Conservation (phyloP, 768 basidiomycete species). For the Gloeopeniophorella convolvens region DNA sequence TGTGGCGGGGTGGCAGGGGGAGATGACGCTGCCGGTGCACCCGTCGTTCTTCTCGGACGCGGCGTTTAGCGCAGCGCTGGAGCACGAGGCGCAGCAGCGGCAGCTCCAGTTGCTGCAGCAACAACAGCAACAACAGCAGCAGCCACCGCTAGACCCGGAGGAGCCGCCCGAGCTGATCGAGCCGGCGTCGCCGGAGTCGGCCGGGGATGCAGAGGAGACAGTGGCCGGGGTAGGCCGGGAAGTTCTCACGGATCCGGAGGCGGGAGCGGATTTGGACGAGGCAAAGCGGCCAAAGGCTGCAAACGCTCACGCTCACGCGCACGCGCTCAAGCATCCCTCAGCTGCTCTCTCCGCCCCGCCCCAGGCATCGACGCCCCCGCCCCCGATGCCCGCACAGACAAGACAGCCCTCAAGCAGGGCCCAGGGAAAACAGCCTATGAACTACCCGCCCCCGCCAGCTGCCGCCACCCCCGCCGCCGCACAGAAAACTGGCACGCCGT, state of each 20-base stretch:
- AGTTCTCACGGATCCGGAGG: too few species aligned
- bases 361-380: constrained; percentile 20
- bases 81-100: constrained; percentile 33
- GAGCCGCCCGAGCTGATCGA: too few species aligned
- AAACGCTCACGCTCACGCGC: too few species aligned
- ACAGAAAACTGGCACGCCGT: constrained; percentile 24
- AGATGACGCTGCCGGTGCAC: constrained; percentile 39
- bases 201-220: too few species aligned
- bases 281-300: too few species aligned
- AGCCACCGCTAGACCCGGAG: neutral
- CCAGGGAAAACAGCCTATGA: constrained; percentile 90
- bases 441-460: constrained; percentile 39
- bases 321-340: neutral
- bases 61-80: constrained; percentile 44
- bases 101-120: constrained; percentile 3
- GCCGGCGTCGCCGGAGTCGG: too few species aligned
- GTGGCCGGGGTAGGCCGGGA: too few species aligned
- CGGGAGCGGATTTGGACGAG: too few species aligned
- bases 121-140: neutral
- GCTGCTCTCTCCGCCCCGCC: neutral
- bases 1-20: constrained; percentile 35
- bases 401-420: constrained; percentile 56
- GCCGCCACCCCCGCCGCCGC: constrained; percentile 30
- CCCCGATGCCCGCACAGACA: constrained; percentile 22
- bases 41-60: constrained; percentile 49